Evolutionary conservation across 345 rosid genomes (phyloP), one percentile per base, ranked within the genome.

Genomic region (Viola odorata): DNA sequence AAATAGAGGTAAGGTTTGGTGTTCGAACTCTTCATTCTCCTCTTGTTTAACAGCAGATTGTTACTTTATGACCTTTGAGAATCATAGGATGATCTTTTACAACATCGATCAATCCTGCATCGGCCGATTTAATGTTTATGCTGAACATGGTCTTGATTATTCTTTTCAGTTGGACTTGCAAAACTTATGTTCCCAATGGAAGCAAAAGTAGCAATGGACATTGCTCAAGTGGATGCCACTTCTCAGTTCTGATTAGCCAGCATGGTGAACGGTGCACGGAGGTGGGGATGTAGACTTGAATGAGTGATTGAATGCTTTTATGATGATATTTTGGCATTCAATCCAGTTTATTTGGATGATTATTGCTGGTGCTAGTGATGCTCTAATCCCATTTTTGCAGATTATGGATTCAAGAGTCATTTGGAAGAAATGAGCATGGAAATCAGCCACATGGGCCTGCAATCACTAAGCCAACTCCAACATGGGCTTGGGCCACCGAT

Each of bases 291-390:
- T 69, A 47, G 68, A 74, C 50, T 62, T 65, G 64, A 78, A 79
- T 5, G 76, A 78, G 72, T 57, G 83, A 76, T 52, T n/a, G n/a
- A n/a, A n/a, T n/a, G n/a, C n/a, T n/a, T n/a, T n/a, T n/a, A n/a
- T n/a, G n/a, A n/a, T n/a, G n/a, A n/a, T n/a, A n/a, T n/a, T n/a
- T n/a, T n/a, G n/a, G n/a, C n/a, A n/a, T n/a, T n/a, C n/a, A n/a
- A n/a, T n/a, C n/a, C n/a, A n/a, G n/a, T n/a, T n/a, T n/a, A n/a
- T n/a, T n/a, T n/a, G n/a, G n/a, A n/a, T n/a, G n/a, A n/a, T n/a
- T n/a, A n/a, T n/a, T n/a, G 81, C 96, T 0, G 67, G 65, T 67
- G 96, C 90, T 66, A 84, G 79, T 36, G 70, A 77, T 5, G 86
- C 84, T 57, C 78, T 82, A 0, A 75, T 78, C n/a, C n/a, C n/a